Evolutionary conservation across 176 grass and related monocot genomes (phyloP).

Genomic region (Saccharum spontaneum): DNA sequence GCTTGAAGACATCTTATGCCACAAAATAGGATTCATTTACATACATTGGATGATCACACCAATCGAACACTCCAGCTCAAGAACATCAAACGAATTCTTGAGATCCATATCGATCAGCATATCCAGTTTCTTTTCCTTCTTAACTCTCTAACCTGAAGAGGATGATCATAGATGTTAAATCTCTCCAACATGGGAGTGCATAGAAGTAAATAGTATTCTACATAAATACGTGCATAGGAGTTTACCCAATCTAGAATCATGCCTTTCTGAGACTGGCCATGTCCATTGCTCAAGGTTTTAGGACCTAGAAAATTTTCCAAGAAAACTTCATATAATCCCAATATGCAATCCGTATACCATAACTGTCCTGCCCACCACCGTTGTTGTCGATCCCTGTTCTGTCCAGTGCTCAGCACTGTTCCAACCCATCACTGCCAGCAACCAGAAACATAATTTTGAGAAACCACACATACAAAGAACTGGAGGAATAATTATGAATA

Average conservation of each 20-base stretch:
- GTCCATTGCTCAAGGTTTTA: slow-evolving; percentile 73
- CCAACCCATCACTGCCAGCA: too few relatives aligned
- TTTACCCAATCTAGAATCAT: slow-evolving; percentile 97
- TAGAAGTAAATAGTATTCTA: background rate
- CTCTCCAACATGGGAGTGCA: background rate
- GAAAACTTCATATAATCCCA: too few relatives aligned
- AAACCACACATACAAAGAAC: too few relatives aligned
- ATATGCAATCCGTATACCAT: too few relatives aligned
- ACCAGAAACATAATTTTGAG: too few relatives aligned
- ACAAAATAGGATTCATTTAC: slow-evolving; percentile 64
- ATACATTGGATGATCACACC: slow-evolving; percentile 79
- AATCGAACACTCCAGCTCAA: slow-evolving; percentile 62
- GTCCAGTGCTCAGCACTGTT: too few relatives aligned
- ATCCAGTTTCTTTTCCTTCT: slow-evolving; percentile 53
- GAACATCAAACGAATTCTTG: slow-evolving; percentile 51
- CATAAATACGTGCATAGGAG: background rate
- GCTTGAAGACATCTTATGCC: slow-evolving; percentile 94
- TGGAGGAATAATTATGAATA: too few relatives aligned
- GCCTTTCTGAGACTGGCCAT: slow-evolving; percentile 73
- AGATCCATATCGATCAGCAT: slow-evolving; percentile 75
- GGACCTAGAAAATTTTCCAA: slow-evolving; percentile 36
- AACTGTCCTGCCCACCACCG: too few relatives aligned
- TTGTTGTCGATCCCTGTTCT: too few relatives aligned
- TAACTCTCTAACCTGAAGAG: slow-evolving; percentile 69
- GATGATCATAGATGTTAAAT: slow-evolving; percentile 6